Evolutionary conservation across 2,329 filamentous ascomycete species (phyloP).

Genomic region (Alternaria novae-zelandiae): DNA sequence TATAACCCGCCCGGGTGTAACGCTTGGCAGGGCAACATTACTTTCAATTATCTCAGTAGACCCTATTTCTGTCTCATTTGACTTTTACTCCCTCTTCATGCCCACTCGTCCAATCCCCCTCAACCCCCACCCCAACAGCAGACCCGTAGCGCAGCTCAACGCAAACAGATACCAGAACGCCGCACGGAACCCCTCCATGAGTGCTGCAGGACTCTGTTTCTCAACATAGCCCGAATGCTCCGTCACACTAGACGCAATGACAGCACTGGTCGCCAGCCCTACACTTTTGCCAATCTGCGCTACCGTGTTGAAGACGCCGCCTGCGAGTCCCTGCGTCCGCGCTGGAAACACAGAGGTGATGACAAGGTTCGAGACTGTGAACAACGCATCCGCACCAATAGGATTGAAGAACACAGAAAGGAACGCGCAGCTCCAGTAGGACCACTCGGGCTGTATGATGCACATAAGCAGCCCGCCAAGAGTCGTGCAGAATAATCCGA

Average conservation of each 20-base stretch:
- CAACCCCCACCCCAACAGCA: constrained; percentile 50
- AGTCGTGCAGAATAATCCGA: constrained; percentile 32
- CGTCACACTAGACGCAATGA: constrained; percentile 46
- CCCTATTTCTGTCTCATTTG: neutral
- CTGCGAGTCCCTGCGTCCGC: constrained; percentile 52
- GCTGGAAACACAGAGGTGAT: constrained; percentile 52
- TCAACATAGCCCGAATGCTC: constrained; percentile 25
- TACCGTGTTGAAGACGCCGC: constrained; percentile 55
- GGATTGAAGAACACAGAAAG: constrained; percentile 53
- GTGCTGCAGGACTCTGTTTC: constrained; percentile 42
- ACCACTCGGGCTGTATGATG: constrained; percentile 52
- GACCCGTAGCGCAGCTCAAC: constrained; percentile 34
- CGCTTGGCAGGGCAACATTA: constrained; percentile 9
- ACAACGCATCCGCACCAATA: constrained; percentile 53
- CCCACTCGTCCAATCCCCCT: constrained; percentile 54
- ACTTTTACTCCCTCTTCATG: constrained; percentile 46
- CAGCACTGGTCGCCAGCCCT: constrained; percentile 48
- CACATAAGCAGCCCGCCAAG: constrained; percentile 44
- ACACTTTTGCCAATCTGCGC: constrained; percentile 53
- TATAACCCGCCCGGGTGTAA: neutral
- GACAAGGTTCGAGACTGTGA: constrained; percentile 53
- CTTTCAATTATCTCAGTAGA: neutral
- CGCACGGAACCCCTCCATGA: constrained; percentile 52
- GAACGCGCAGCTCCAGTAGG: constrained; percentile 58
- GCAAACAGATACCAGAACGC: constrained; percentile 54